Conservation (phyloP, 139 green algal genomes). For the Chara braunii region DNA sequence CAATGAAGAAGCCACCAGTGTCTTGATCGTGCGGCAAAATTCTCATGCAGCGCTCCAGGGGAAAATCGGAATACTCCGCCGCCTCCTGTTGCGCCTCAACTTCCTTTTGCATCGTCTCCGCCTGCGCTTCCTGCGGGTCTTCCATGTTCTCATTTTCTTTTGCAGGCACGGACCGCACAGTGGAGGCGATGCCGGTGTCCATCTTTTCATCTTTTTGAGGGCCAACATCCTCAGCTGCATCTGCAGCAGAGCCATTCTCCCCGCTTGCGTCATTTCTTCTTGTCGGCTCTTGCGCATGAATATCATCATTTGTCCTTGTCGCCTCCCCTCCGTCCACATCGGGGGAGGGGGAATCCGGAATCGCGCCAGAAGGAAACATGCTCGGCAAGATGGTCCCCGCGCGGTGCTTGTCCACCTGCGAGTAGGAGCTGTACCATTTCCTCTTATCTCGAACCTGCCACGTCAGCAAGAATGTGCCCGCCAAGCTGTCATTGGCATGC, state of each 20-base stretch:
- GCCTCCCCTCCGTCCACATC: background rate
- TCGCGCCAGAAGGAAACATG: conserved; percentile 78
- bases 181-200: background rate
- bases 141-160: background rate
- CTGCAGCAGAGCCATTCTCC: background rate
- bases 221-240: too few relatives aligned
- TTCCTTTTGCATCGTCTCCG: background rate
- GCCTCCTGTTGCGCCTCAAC: conserved; percentile 1
- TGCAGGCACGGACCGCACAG: background rate
- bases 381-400: conserved; percentile 33
- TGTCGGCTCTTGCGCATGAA: background rate
- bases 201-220: conserved; percentile 7
- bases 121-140: background rate
- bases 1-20: conserved; percentile 97
- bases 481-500: too few relatives aligned
- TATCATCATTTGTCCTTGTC: background rate
- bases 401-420: conserved; percentile 15
- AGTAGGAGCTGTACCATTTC: conserved; percentile 27
- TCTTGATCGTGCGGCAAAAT: conserved; percentile 90
- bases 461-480: too few relatives aligned
- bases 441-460: conserved; percentile 39
- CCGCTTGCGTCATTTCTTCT: background rate
- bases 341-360: background rate
- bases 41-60: conserved; percentile 86
- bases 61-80: conserved; percentile 45